Conservation (phyloP, 2,329 filamentous ascomycete species). For the Trichoderma atrobrunneum region DNA sequence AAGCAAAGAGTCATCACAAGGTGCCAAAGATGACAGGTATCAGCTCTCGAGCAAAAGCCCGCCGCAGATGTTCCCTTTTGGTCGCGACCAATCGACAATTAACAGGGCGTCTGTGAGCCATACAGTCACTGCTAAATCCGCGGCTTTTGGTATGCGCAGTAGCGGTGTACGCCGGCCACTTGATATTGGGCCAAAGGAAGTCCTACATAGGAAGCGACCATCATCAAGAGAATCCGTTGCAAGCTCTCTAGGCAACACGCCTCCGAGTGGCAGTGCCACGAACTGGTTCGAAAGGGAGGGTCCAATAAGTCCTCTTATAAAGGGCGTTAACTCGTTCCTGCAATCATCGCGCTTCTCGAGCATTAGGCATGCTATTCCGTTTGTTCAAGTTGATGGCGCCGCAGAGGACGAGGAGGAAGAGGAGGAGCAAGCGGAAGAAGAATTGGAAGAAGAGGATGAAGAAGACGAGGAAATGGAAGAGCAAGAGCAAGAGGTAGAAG, state of each 20-base stretch:
- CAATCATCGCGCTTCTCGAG: conserved; percentile 26
- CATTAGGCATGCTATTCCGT: not conserved
- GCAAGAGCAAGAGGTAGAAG: not conserved
- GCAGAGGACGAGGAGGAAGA: conserved; percentile 19
- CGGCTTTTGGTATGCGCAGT: not conserved
- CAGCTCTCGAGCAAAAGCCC: conserved; percentile 33
- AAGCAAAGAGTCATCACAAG: conserved; percentile 36
- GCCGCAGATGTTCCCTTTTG: conserved; percentile 24
- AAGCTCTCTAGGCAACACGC: conserved; percentile 35
- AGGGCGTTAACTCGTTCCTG: conserved; percentile 36
- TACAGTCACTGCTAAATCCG: conserved; percentile 9
- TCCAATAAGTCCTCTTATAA: conserved; percentile 36
- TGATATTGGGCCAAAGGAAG: conserved; percentile 27
- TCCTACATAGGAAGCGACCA: not conserved
- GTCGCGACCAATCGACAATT: conserved; percentile 18
- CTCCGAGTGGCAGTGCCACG: conserved; percentile 39
- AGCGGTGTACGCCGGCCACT: conserved; percentile 25
- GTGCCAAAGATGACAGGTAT: conserved; percentile 27
- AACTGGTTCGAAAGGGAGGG: conserved; percentile 43
- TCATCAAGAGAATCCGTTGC: conserved; percentile 29
- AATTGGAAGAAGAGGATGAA: conserved; percentile 8
- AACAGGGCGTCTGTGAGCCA: conserved; percentile 27
- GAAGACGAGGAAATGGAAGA: not conserved
- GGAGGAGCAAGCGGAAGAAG: conserved; percentile 18
- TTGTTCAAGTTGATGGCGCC: conserved; percentile 21